Evolutionary conservation across 1,284 basidiomycete genomes (phyloP).

Genomic region (Mycena citricolor): DNA sequence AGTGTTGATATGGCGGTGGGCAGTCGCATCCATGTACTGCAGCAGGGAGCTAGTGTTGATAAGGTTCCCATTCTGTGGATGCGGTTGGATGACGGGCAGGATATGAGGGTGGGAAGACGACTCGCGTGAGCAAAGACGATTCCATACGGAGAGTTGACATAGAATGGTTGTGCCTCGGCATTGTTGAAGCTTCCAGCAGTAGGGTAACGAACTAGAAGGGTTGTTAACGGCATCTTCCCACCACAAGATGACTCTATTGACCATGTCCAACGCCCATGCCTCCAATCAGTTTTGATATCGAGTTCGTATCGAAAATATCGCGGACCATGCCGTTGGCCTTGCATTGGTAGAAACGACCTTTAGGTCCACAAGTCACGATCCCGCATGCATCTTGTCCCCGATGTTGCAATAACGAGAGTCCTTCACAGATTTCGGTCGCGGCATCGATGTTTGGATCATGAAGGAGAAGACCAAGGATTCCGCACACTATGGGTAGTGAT

Average conservation of each 20-base stretch:
- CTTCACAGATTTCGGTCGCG: constrained; percentile 87
- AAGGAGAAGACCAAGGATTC: constrained; percentile 82
- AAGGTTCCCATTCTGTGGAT: constrained; percentile 92
- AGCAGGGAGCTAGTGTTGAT: constrained; percentile 90
- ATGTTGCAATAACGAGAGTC: constrained; percentile 88
- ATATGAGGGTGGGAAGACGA: constrained; percentile 19
- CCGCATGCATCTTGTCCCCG: constrained; percentile 98
- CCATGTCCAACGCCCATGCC: constrained; percentile 99
- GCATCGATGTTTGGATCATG: constrained; percentile 77
- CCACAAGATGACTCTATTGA: constrained; percentile 37
- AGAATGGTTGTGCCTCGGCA: constrained; percentile 99
- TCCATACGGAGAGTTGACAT: constrained; percentile 98
- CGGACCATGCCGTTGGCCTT: constrained; percentile 99
- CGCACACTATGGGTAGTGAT: constrained; percentile 65
- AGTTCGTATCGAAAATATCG: constrained; percentile 89
- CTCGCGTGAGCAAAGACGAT: constrained; percentile 97
- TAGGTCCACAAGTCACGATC: constrained; percentile 93
- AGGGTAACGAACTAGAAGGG: constrained; percentile 82
- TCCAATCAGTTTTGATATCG: constrained; percentile 80
- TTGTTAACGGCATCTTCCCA: constrained; percentile 2
- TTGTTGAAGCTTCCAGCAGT: constrained; percentile 97
- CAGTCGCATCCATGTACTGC: constrained; percentile 93
- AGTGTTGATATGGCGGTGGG: constrained; percentile 98
- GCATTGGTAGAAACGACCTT: constrained; percentile 96
- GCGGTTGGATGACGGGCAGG: constrained; percentile 17